Evolutionary conservation across 2,329 filamentous ascomycete genomes (phyloP).

Genomic region (Phialophora chinensis): DNA sequence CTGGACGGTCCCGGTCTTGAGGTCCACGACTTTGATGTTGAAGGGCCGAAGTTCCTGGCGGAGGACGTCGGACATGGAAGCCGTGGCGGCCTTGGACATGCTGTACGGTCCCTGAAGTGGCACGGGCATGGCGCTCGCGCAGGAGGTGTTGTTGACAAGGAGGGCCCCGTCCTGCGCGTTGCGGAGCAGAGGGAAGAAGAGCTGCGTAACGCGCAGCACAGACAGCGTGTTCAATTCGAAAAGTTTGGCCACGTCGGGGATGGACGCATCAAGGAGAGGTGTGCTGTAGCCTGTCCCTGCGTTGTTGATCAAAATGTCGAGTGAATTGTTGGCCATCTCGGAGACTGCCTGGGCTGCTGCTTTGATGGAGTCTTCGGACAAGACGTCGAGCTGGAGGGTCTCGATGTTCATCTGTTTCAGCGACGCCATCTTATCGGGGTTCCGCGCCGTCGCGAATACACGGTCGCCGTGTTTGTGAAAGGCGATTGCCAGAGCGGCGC

Average conservation of each 20-base stretch:
- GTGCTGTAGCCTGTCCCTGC: conserved; percentile 46
- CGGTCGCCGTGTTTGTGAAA: conserved; percentile 45
- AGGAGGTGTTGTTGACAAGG: conserved; percentile 49
- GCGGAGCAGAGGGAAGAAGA: conserved; percentile 33
- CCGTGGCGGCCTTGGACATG: conserved; percentile 43
- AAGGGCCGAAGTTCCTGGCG: conserved; percentile 44
- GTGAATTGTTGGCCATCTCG: conserved; percentile 34
- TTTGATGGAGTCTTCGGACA: conserved; percentile 41
- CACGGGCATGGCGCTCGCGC: conserved; percentile 40
- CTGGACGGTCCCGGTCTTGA: conserved; percentile 40
- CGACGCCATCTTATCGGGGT: conserved; percentile 43
- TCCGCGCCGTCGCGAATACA: conserved; percentile 53
- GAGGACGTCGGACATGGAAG: conserved; percentile 46
- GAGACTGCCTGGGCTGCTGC: conserved; percentile 41
- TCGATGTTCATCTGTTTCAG: conserved; percentile 39
- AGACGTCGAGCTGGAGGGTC: conserved; percentile 45
- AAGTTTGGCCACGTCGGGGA: conserved; percentile 43
- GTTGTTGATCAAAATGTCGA: conserved; percentile 57
- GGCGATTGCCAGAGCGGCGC: conserved; percentile 47
- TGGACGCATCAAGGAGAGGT: conserved; percentile 41
- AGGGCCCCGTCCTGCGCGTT: conserved; percentile 56
- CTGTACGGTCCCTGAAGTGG: conserved; percentile 46
- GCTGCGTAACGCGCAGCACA: conserved; percentile 46
- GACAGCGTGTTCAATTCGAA: conserved; percentile 54
- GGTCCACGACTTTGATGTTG: conserved; percentile 41